A percentile compares a stretch with the other conserved stretches of the same genome.
Conservation (phyloP, 2,329 filamentous ascomycete genomes). For the Xylaria digitata region DNA sequence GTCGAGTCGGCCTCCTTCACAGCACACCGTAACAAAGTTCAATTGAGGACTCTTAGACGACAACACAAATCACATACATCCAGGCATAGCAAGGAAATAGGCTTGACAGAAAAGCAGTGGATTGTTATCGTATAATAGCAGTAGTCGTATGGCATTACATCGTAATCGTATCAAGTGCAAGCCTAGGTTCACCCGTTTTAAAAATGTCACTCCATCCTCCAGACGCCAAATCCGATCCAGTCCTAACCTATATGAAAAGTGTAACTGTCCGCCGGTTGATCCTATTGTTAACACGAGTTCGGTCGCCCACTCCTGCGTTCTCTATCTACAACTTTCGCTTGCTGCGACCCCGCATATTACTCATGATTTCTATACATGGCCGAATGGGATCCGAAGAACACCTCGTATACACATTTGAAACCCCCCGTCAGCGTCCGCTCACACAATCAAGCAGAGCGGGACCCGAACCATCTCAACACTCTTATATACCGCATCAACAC, state of each 20-base stretch:
- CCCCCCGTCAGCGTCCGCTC: neutral
- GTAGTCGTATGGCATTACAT: conserved; percentile 30
- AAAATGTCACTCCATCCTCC: neutral
- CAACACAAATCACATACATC: neutral
- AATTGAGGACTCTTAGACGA: no score
- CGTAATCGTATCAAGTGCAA: conserved; percentile 22
- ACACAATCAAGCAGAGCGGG: neutral
- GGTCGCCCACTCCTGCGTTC: neutral
- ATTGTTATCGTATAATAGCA: conserved; percentile 18
- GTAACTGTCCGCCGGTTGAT: neutral
- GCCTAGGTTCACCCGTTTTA: conserved; percentile 13
- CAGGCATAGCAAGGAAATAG: neutral
- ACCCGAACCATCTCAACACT: neutral
- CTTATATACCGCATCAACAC: neutral
- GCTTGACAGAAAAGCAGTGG: neutral
- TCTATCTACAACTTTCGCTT: neutral
- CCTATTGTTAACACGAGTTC: neutral
- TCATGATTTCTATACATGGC: conserved; percentile 24
- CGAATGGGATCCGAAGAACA: conserved; percentile 24
- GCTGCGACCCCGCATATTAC: neutral
- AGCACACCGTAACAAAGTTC: no score
- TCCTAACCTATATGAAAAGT: neutral
- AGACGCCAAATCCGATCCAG: neutral
- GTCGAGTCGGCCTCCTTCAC: no score
- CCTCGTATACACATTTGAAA: conserved; percentile 29